These are phyloP conservation scores for Geotrichum restrictum DNA, from an alignment of 1,139 yeast genomes.

Conservation along the genomic window DNA sequence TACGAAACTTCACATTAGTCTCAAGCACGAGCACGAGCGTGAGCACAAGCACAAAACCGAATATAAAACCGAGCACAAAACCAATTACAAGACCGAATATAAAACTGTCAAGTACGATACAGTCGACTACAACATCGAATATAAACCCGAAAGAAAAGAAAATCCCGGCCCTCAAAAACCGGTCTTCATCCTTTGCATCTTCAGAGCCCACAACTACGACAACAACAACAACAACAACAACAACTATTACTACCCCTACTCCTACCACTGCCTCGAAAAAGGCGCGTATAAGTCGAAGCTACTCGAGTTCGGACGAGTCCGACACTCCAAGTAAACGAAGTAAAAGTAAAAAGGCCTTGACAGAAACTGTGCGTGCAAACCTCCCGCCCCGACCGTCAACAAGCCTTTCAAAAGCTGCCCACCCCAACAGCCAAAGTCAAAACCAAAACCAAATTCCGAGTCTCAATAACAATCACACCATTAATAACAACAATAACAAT, in stretches of 20 bases:
- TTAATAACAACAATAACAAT: background rate
- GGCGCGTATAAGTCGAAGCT: slow-evolving; percentile 7
- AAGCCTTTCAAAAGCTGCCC: background rate
- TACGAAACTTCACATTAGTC: slow-evolving; percentile 7
- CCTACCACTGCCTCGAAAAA: background rate
- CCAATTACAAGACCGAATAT: too few species aligned
- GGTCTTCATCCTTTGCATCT: background rate
- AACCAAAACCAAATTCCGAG: background rate
- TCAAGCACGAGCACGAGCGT: too few species aligned
- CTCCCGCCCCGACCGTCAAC: background rate
- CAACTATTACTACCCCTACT: background rate
- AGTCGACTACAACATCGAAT: too few species aligned
- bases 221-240: background rate
- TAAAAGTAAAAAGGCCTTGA: background rate
- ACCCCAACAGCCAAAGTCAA: too few species aligned
- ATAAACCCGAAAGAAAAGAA: background rate
- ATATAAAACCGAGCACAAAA: too few species aligned
- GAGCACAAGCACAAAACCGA: too few species aligned
- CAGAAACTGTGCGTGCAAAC: background rate
- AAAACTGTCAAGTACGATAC: too few species aligned
- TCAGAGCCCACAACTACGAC: background rate
- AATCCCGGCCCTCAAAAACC: background rate
- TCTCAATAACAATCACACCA: too few species aligned
- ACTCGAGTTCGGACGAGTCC: slow-evolving; percentile 14
- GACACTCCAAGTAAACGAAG: background rate